These are phyloP conservation scores for Nepenthes mirabilis DNA, from an alignment of 148 eudicot genomes.

Conservation along the genomic window DNA sequence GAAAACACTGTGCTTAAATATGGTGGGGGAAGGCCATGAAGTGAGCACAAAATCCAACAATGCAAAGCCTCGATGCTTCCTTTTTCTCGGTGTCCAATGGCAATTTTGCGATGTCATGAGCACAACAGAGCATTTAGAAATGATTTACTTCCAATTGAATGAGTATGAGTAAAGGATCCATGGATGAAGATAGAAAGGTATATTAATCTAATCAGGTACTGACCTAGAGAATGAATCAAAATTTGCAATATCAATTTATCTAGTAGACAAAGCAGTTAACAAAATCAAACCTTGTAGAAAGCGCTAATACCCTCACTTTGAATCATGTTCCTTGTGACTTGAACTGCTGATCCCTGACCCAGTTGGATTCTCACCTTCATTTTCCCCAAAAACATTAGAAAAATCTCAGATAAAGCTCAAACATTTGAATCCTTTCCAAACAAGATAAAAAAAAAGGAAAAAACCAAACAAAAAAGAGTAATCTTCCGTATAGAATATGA, in stretches of 20 bases:
- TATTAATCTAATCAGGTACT: neutral
- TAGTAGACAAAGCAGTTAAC: neutral
- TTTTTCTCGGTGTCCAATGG: neutral
- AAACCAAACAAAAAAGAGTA: neutral
- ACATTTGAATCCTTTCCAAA: neutral
- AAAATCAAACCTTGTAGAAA: constrained; percentile 32
- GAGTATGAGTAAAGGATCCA: no score
- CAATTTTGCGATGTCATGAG: neutral
- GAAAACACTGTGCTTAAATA: no score
- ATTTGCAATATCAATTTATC: neutral
- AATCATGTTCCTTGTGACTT: constrained; percentile 36
- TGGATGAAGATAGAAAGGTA: no score
- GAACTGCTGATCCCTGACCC: constrained; percentile 45
- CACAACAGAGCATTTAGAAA: neutral
- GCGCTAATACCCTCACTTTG: constrained; percentile 36
- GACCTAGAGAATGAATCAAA: neutral
- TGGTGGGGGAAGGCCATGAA: no score
- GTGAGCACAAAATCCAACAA: neutral
- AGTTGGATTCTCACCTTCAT: constrained; percentile 41
- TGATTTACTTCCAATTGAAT: no score
- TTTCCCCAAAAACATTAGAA: neutral
- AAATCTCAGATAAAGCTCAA: neutral
- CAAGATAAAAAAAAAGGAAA: neutral
- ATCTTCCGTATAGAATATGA: no score
- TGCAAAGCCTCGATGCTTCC: neutral